phyloP scores from a whole-genome alignment of 257 asterid genomes.

The Jaltomata sinuosa region DNA sequence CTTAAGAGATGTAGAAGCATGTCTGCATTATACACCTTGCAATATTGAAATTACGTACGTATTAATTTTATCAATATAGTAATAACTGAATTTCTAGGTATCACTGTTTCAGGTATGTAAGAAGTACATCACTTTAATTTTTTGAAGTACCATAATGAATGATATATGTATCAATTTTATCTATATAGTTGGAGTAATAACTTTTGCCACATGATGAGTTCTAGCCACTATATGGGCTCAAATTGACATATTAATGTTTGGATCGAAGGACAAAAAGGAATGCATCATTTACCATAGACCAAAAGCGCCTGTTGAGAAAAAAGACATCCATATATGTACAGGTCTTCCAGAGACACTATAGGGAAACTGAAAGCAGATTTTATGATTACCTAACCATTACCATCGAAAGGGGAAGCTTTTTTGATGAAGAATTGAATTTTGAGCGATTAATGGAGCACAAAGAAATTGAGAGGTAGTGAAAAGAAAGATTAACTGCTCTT shows the following conservation, averaged over 20 bases:
- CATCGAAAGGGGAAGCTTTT: background rate
- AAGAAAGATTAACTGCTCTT: background rate
- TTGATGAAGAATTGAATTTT: background rate
- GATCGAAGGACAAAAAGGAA: background rate
- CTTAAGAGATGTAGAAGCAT: background rate
- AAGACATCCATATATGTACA: constrained; percentile 67
- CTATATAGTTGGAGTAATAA: background rate
- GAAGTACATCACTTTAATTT: background rate
- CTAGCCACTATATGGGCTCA: background rate
- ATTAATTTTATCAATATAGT: background rate
- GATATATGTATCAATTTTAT: background rate
- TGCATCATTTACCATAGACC: constrained; percentile 52
- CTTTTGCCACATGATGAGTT: background rate
- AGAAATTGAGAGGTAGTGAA: background rate
- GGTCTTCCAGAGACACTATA: constrained; percentile 50
- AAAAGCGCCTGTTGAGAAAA: constrained; percentile 45
- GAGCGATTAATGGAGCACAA: background rate
- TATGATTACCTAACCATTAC: background rate
- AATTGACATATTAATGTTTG: background rate
- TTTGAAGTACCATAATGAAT: background rate
- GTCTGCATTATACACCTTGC: background rate
- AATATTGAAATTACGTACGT: background rate
- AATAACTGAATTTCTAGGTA: background rate
- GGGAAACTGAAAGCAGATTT: constrained; percentile 28
- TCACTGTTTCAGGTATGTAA: background rate